Evolutionary conservation across 169 alveolate genomes (phyloP), one percentile per base, ranked within the genome.

Genomic region (Plasmodium inui): DNA sequence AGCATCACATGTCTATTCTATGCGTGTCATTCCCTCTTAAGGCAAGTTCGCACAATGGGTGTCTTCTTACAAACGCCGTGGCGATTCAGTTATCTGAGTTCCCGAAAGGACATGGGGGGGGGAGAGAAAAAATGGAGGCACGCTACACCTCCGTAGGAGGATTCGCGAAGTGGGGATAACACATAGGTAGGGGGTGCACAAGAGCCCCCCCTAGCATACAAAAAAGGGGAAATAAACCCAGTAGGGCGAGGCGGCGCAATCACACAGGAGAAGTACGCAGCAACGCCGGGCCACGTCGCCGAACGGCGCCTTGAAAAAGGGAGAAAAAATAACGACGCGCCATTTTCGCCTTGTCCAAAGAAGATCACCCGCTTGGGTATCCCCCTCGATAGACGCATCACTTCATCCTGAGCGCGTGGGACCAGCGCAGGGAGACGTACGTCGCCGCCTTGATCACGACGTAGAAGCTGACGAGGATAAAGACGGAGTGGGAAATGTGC

Each of bases 351-450:
- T 17, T 57, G 12, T 57, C 1, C 28, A 1, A 3, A 5, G 9
- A 19, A 2, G 12, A 0, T 61, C 0, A 6, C 14, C 28, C 10
- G 86, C 73, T 8, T 8, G 12, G 28, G 39, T 10, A 14, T 10
- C 12, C 19, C 14, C 14, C n/a, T 30, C n/a, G 26, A 9, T 81
- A 14, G n/a, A 12, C 17, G 7, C 8, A 0, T 61, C 55, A 84
- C 70, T 86, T 86, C 93, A 86, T 86, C 46, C 44, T 74, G 61
- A 86, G 30, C 3, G 93, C 84, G 17, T 76, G 84, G 8, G 93
- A 86, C 93, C 93, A 86, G 32, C 93, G 53, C 28, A 86, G 61
- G 12, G 93, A 86, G 8, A 76, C 32, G 44, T 86, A 86, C 26
- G 86, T 86, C 0, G 71, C 61, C 67, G 61, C 44, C 79, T 86